phyloP scores from a whole-genome alignment of 495 filamentous ascomycete species.

The Neurospora sp. region DNA sequence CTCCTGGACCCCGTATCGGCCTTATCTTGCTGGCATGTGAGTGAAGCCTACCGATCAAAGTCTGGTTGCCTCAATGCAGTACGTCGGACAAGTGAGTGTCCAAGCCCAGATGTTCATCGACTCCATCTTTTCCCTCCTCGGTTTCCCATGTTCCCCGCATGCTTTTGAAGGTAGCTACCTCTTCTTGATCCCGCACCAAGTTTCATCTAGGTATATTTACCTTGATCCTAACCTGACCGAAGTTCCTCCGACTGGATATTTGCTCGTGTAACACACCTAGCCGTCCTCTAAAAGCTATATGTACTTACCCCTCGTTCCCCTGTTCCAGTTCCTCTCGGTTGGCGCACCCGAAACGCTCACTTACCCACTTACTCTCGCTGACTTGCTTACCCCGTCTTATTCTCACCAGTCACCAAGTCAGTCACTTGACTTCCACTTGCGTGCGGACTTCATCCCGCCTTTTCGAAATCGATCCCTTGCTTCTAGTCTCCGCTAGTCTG shows the following conservation, averaged over 20 bases:
- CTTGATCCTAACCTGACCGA: background rate
- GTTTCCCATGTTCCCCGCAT: background rate
- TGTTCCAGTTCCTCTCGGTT: background rate
- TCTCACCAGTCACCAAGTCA: background rate
- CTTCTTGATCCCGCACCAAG: background rate
- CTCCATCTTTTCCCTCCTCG: background rate
- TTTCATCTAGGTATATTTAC: background rate
- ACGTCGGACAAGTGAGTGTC: background rate
- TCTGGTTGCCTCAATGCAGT: background rate
- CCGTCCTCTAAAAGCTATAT: background rate
- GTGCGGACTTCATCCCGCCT: background rate
- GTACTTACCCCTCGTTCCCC: background rate
- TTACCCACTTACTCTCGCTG: background rate
- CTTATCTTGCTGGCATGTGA: background rate
- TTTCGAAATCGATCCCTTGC: too few species aligned
- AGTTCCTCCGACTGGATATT: background rate
- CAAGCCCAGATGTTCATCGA: background rate
- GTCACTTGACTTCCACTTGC: background rate
- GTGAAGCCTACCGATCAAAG: background rate
- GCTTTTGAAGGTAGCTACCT: background rate
- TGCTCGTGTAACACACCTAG: background rate
- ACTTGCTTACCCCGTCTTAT: background rate
- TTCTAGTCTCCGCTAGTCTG: background rate
- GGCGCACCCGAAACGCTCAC: background rate
- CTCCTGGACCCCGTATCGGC: background rate